phyloP scores from a whole-genome alignment of 768 basidiomycete species.

The Floccularia luteovirens region DNA sequence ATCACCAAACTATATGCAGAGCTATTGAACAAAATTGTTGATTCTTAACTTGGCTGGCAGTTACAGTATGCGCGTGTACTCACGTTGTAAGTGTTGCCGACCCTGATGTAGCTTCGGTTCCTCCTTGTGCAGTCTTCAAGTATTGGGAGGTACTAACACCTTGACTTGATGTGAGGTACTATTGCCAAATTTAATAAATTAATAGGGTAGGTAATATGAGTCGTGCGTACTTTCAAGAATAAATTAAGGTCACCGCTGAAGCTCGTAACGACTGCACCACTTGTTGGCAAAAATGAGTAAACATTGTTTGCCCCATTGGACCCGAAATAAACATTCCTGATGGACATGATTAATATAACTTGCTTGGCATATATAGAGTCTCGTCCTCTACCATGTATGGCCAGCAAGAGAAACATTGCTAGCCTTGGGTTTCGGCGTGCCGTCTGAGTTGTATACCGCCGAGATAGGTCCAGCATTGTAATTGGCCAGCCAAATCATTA shows the following conservation, averaged over 20 bases:
- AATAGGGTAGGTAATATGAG: background rate
- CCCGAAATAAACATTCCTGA: constrained; percentile 48
- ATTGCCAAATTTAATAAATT: background rate
- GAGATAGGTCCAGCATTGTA: constrained; percentile 54
- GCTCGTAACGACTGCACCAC: constrained; percentile 26
- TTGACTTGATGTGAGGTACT: constrained; percentile 45
- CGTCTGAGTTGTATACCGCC: constrained; percentile 32
- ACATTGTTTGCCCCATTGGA: constrained; percentile 46
- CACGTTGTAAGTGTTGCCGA: constrained; percentile 47
- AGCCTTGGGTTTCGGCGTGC: constrained; percentile 37
- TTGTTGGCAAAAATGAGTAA: constrained; percentile 37
- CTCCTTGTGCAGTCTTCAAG: constrained; percentile 51
- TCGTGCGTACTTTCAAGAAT: constrained; percentile 37
- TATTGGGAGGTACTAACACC: constrained; percentile 44
- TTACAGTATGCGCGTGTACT: constrained; percentile 10
- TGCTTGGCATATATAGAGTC: background rate
- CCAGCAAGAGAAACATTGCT: constrained; percentile 38
- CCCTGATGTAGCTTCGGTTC: constrained; percentile 58
- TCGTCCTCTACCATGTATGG: constrained; percentile 33
- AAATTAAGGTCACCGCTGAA: constrained; percentile 47
- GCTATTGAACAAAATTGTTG: background rate
- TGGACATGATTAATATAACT: background rate
- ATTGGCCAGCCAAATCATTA: constrained; percentile 65
- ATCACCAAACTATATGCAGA: background rate
- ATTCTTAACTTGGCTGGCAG: background rate